Evolutionary conservation across 2,329 filamentous ascomycete species (phyloP), one percentile per base, ranked within the genome.

Genomic region (Eutypa lata): DNA sequence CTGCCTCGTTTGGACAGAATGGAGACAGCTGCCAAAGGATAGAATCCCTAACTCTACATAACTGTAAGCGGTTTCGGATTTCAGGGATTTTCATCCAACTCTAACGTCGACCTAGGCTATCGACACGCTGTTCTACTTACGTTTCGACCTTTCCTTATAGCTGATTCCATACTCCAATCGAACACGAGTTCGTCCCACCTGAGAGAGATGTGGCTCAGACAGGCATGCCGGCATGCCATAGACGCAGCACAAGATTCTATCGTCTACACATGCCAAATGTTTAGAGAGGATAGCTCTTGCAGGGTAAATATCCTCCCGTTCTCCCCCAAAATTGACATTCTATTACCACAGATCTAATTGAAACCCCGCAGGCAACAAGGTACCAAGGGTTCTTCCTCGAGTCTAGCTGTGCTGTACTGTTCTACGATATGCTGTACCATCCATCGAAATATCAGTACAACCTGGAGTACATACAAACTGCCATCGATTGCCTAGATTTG

Each of bases 191-290:
- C 33, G 33, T 43, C 19, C 16, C 18, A 52, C n/a, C 50, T 18
- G 37, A 46, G n/a, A 43, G 55, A 55, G 4, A 67, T 68, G 54
- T 68, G 65, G 65, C 57, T 68, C 8, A 53, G 65, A 42, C 64
- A 65, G 26, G 65, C 65, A 1, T 67, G 65, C 44, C 51, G 65
- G 47, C 57, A 62, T 24, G 65, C 65, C 1, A 62, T 59, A 26
- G 63, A 67, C 44, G 62, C 65, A 8, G 65, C 65, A 6, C 65
- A 67, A 38, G 65, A 68, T 51, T 58, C 60, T 13, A 57, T 65
- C 18, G 52, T 63, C 13, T 64, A 61, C 26, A 53, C 43, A 35
- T 55, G 46, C 50, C 50, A 28, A 46, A 52, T 45, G 45, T 49
- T 59, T 13, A 47, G 48, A 8, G 51, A 56, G 48, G 44, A 54